A percentile compares a stretch with the other conserved stretches of the same genome.
These are phyloP conservation scores for Lipomyces kockii DNA, from an alignment of 805 yeast genomes.

Conservation along the genomic window DNA sequence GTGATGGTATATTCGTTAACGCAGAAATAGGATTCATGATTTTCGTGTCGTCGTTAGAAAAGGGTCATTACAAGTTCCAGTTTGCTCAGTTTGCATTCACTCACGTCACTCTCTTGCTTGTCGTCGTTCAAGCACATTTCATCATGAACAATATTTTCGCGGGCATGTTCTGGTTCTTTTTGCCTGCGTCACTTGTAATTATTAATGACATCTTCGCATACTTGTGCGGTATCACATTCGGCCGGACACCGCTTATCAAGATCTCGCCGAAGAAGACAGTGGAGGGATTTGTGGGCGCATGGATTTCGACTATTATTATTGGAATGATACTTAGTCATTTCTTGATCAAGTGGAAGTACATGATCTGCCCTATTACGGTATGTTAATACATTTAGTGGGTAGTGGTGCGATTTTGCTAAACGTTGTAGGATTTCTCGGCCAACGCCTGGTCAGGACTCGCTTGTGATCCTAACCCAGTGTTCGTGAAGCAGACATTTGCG, in stretches of 20 bases:
- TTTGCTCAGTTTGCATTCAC: conserved; percentile 92
- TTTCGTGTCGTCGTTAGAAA: conserved; percentile 86
- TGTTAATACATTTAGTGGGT: not conserved
- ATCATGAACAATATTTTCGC: conserved; percentile 85
- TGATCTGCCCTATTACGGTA: conserved; percentile 79
- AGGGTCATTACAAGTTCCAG: conserved; percentile 88
- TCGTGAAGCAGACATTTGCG: conserved; percentile 75
- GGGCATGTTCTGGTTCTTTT: conserved; percentile 92
- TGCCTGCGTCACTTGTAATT: conserved; percentile 90
- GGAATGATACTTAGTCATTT: conserved; percentile 69
- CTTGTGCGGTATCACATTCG: conserved; percentile 95
- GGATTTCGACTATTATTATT: conserved; percentile 86
- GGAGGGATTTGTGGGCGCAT: conserved; percentile 97
- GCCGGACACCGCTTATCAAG: conserved; percentile 86
- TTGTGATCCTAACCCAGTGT: conserved; percentile 90
- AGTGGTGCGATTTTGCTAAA: not conserved
- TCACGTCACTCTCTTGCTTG: conserved; percentile 88
- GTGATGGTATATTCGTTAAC: not conserved
- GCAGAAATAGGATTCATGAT: conserved; percentile 73
- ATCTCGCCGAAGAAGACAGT: conserved; percentile 97
- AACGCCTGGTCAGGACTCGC: conserved; percentile 57
- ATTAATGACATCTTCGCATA: conserved; percentile 96
- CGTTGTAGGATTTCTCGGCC: conserved; percentile 26
- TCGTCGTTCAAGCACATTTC: conserved; percentile 92
- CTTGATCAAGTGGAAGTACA: conserved; percentile 67